Conservation (phyloP, 345 rosid species). For the Populus pruinosa region DNA sequence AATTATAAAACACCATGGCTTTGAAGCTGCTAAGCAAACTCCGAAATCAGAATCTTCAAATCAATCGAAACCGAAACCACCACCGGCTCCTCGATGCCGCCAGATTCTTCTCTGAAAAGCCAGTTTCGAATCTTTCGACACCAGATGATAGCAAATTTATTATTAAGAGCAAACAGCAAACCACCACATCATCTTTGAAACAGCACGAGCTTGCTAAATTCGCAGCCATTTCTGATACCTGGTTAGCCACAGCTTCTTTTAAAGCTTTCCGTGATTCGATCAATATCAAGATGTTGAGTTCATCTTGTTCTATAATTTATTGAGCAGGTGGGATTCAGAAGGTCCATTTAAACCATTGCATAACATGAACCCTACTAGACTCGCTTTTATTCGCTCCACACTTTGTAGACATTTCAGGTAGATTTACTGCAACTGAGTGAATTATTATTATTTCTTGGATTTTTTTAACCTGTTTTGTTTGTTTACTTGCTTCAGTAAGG, state of each 20-base stretch:
- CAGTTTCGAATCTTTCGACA: neutral
- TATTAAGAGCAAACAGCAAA: neutral
- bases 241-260: conserved; percentile 34
- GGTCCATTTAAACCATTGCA: conserved; percentile 93
- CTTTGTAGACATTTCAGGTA: conserved; percentile 85
- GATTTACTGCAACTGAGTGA: neutral
- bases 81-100: neutral
- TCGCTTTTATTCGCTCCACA: conserved; percentile 89
- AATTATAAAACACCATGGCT: neutral
- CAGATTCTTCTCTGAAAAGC: neutral
- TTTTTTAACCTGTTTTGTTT: neutral
- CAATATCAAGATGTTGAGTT: too few relatives aligned
- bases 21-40: conserved; percentile 7
- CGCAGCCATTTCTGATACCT: conserved; percentile 74
- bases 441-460: neutral
- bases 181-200: conserved; percentile 50
- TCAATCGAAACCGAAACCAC: neutral
- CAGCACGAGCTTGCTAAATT: conserved; percentile 74
- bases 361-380: conserved; percentile 73
- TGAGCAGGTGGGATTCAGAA: conserved; percentile 81
- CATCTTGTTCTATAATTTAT: neutral
- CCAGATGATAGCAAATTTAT: neutral
- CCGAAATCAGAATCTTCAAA: neutral
- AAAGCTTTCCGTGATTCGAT: neutral
- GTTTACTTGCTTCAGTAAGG: conserved; percentile 53